phyloP scores from a whole-genome alignment of 2,329 filamentous ascomycete species.

The Chalara sp. region DNA sequence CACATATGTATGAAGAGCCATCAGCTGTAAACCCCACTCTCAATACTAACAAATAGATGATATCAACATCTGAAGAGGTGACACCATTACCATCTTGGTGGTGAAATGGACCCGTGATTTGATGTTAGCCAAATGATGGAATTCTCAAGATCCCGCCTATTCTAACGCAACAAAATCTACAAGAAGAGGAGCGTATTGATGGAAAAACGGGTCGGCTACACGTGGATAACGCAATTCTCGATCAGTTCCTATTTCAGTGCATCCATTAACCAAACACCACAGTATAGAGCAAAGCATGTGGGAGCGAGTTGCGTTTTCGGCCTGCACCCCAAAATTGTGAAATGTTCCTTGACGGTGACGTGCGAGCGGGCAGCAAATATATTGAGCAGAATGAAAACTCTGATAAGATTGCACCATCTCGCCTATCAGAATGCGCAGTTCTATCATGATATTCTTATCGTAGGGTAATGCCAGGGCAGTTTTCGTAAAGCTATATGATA shows the following conservation, averaged over 20 bases:
- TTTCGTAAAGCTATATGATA: no score
- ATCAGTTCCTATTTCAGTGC: neutral
- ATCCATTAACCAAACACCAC: neutral
- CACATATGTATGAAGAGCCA: neutral
- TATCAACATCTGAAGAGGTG: constrained; percentile 6
- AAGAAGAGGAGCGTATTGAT: no score
- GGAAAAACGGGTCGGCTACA: no score
- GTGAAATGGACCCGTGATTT: neutral
- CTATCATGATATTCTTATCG: no score
- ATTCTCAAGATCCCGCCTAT: neutral
- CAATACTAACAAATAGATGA: constrained; percentile 1
- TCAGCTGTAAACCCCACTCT: neutral
- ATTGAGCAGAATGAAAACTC: no score
- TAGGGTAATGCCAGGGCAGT: no score
- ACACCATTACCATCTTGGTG: constrained; percentile 5
- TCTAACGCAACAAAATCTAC: no score
- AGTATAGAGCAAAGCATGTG: neutral
- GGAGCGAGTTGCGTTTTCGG: neutral
- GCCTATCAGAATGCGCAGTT: no score
- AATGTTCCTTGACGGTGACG: neutral
- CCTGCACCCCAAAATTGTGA: neutral
- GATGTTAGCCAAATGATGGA: neutral
- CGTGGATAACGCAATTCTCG: neutral
- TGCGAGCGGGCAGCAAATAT: neutral
- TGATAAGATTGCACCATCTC: no score